Base-by-base conservation (phyloP, 1,284 basidiomycete species). In the Leccinum holopus region DNA sequence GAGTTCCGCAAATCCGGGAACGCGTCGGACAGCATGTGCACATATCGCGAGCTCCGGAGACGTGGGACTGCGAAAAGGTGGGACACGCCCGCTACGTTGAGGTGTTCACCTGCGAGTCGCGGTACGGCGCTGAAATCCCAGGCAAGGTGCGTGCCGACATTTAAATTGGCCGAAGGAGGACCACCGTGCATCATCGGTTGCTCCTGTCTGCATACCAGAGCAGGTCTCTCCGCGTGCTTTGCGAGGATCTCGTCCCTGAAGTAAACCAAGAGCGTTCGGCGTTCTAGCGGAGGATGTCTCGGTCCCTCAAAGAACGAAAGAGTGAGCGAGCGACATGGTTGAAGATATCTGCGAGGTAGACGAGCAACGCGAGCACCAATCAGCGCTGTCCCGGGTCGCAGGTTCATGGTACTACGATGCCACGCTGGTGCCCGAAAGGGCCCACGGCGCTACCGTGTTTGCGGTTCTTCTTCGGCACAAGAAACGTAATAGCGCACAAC, bases 21-120 rank as follows among this genome's bases (percentile, higher is more conserved):
- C 3, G 82, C 82, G 35, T 83, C 77, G 12, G 81, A 70, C 32
- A 94, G 78, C 74, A 85, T 82, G 35, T 79, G 75, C 9, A 90
- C 67, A 68, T 92, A 91, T 1, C 78, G 75, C 3, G 90, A 90
- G 2, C 80, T 77, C 28, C 90, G 84, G 12, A 92, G 80, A n/a
- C 80, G 79, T 0, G 92, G 92, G 1, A 91, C 88, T 3, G 90
- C 72, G 67, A 94, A 86, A 2, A 94, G 80, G 60, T 91, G 87
- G 52, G 83, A 82, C n/a, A 87, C 87, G 0, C 83, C 85, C 12
- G 85, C 88, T 6, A 90, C 79, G 56, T 82, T 82, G n/a, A 94
- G 78, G 87, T 82, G 33, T 75, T 77, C 12, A 86, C 79, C 90
- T 92, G 44, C 44, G 10, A 47, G n/a, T 47, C 18, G 44, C 9